Base-by-base conservation (phyloP, 2,329 filamentous ascomycete species). In the Arachnopeziza araneosa region DNA sequence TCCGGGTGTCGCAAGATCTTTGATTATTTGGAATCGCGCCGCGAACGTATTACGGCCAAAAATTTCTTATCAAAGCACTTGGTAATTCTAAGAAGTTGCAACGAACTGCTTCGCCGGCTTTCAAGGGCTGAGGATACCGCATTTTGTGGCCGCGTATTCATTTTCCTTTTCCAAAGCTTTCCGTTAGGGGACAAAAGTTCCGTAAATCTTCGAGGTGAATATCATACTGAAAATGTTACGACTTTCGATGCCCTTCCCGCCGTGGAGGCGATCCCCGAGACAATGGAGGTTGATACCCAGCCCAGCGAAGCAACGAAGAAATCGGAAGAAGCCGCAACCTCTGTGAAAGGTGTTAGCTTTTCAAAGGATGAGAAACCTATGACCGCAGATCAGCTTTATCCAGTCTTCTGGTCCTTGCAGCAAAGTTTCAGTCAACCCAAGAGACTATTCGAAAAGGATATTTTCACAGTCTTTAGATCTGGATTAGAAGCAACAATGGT, bases 151-250 rank as follows among this genome's bases (percentile, higher is more conserved):
- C 85, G 95, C 49, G 95, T 99, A 24, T 98, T 98, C 75, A 97
- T 99, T 65, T 99, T 97, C 75, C 85, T 99, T 72, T 99, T 98
- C 75, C 95, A 99, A 74, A 96, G 92, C 73, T 98, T 99, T 70
- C 95, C 95, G 1, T 80, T 99, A 0, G 93, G 93, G 32, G 96
- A 99, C 75, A 95, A 93, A 73, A 98, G 95, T 73, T 97, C 95
- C 0, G 95, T 99, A 55, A 99, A 99, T 71, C 80, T 98, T 49
- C 85, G 95, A 56, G 95, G 95, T 67, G 93, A 98, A 76, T 99
- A 95, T 67, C 95, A 99, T 70, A 85, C 90, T 24, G 95, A 98
- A 70, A 99, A 99, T 78, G 84, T 93, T 58, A 99, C 96, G 1
- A 86, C 84, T 0, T 99, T 86, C 70, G 91, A 96, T 69, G 81